Conservation (phyloP, 1,284 basidiomycete genomes). For the Termitomyces sp. region DNA sequence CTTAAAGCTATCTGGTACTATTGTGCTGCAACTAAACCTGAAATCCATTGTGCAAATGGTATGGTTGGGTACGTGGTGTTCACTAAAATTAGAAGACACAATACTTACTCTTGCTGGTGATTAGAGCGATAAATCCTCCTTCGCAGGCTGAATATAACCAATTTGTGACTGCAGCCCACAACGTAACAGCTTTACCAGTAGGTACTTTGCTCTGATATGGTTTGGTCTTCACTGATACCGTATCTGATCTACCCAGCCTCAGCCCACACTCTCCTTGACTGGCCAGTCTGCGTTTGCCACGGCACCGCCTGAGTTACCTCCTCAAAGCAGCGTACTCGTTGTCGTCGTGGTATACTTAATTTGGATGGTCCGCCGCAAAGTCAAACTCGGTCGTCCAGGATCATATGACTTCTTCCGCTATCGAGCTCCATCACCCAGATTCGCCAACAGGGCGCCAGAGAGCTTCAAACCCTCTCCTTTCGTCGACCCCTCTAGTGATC, state of each 20-base stretch:
- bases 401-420: conserved; percentile 20
- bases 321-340: conserved; percentile 14
- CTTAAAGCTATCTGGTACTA: conserved; percentile 30
- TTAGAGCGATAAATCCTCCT: conserved; percentile 35
- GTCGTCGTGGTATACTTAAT: conserved; percentile 14
- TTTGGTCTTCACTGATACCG: not conserved
- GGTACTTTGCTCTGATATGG: conserved; percentile 7
- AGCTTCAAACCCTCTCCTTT: not conserved
- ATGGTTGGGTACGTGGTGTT: conserved; percentile 32
- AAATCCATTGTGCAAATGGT: conserved; percentile 26
- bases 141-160: conserved; percentile 22
- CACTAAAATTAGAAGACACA: not conserved
- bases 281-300: conserved; percentile 29
- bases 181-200: conserved; percentile 23
- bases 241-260: conserved; percentile 7
- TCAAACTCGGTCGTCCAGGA: conserved; percentile 4
- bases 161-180: conserved; percentile 26
- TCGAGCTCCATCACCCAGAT: conserved; percentile 5
- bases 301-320: conserved; percentile 1
- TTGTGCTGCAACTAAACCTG: conserved; percentile 20
- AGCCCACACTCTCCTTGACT: conserved; percentile 17
- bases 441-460: not conserved
- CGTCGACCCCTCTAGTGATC: conserved; percentile 1
- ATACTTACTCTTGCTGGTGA: not conserved
- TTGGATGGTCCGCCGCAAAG: conserved; percentile 13